Evolutionary conservation across 768 basidiomycete species (phyloP).

Genomic region (Suillus hirtellus): DNA sequence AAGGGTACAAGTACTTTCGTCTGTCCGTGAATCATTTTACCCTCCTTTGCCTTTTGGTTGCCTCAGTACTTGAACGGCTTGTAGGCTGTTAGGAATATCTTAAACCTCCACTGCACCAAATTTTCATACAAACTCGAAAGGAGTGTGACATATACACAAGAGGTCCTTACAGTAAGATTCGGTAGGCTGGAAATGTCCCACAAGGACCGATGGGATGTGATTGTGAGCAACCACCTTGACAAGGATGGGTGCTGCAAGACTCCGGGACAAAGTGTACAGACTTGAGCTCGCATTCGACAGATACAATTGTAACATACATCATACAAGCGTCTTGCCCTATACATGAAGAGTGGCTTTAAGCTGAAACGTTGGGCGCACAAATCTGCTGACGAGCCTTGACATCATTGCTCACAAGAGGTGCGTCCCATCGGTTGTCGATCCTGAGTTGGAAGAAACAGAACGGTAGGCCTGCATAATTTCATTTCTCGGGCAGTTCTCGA

Average conservation of each 20-base stretch:
- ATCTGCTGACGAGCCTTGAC: background rate
- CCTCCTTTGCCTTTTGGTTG: too few relatives aligned
- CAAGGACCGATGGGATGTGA: too few relatives aligned
- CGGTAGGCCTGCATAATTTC: background rate
- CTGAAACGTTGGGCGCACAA: background rate
- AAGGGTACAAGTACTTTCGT: background rate
- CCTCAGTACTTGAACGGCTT: background rate
- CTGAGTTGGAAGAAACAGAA: background rate
- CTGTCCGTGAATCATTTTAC: background rate
- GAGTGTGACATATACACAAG: background rate
- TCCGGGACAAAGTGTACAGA: background rate
- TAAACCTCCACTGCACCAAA: background rate
- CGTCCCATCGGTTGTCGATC: background rate
- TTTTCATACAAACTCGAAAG: background rate
- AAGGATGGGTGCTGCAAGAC: too few relatives aligned
- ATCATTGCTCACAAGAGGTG: background rate
- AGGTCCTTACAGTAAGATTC: background rate
- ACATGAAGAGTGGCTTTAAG: background rate
- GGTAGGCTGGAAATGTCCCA: background rate
- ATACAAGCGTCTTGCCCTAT: background rate
- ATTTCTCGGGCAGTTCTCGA: background rate
- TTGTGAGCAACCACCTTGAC: background rate
- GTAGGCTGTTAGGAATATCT: background rate
- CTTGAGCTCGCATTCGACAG: background rate
- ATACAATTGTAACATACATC: background rate